Percentiles rank a stretch among this genome's conserved stretches.
Evolutionary conservation across 2,329 filamentous ascomycete species (phyloP).

Genomic region (Monilinia vaccinii-corymbosi): DNA sequence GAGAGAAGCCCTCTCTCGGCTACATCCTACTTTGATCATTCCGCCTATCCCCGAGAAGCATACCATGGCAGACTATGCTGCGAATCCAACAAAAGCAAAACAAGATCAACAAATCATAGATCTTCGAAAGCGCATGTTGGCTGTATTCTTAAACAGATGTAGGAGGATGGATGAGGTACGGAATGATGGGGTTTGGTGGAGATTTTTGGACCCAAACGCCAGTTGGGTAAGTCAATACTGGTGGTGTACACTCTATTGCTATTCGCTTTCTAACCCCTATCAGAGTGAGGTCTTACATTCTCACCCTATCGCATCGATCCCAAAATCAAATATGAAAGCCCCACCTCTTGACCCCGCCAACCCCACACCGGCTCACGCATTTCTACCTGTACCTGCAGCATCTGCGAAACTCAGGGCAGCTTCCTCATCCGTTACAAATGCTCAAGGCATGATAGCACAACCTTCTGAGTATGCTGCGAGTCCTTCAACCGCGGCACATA

Average conservation of each 20-base stretch:
- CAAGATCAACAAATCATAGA: conserved; percentile 97
- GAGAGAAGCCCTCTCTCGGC: conserved; percentile 74
- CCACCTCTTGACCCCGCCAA: conserved; percentile 95
- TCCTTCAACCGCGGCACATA: conserved; percentile 46
- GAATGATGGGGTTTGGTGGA: conserved; percentile 94
- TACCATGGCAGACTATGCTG: conserved; percentile 96
- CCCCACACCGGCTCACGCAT: conserved; percentile 76
- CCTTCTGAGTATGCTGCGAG: conserved; percentile 40
- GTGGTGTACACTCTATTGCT: background rate
- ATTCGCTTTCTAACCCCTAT: conserved; percentile 16
- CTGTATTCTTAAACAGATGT: conserved; percentile 90
- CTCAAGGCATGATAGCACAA: conserved; percentile 45
- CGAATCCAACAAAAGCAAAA: conserved; percentile 95
- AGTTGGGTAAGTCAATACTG: conserved; percentile 74
- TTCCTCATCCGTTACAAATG: conserved; percentile 33
- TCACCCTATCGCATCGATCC: conserved; percentile 80
- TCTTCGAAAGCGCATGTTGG: conserved; percentile 90
- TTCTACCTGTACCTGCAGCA: conserved; percentile 73
- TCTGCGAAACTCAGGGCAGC: conserved; percentile 71
- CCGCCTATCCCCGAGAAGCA: conserved; percentile 98
- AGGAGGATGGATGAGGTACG: conserved; percentile 85
- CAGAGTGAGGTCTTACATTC: conserved; percentile 93
- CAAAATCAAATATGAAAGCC: conserved; percentile 88
- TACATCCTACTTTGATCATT: conserved; percentile 92
- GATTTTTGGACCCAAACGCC: conserved; percentile 93